A percentile compares a stretch with the other conserved stretches of the same genome.
phyloP scores from a whole-genome alignment of 345 rosid genomes.

The Hibiscus tridactylites region DNA sequence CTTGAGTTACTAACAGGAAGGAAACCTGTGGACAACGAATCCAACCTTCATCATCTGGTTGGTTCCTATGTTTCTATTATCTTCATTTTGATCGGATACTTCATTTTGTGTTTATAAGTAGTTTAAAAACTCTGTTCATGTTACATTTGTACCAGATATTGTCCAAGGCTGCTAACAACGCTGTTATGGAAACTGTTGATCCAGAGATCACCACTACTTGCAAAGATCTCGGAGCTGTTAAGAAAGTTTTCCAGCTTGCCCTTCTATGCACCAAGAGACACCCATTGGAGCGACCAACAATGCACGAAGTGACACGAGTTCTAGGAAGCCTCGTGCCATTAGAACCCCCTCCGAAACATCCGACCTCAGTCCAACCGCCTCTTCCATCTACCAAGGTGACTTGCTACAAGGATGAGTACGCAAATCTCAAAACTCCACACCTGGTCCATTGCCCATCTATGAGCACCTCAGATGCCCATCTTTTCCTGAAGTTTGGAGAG shows the following conservation, averaged over 20 bases:
- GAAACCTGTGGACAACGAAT: constrained; percentile 86
- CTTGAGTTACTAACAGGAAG: constrained; percentile 86
- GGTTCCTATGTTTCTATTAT: constrained; percentile 8
- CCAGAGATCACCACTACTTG: constrained; percentile 68
- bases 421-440: constrained; percentile 79
- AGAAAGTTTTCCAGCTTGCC: constrained; percentile 91
- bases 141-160: constrained; percentile 37
- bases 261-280: constrained; percentile 74
- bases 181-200: constrained; percentile 81
- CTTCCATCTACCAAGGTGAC: constrained; percentile 34
- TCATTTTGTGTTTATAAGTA: background rate
- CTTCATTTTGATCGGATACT: background rate
- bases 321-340: constrained; percentile 55
- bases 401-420: constrained; percentile 75
- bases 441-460: constrained; percentile 69
- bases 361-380: constrained; percentile 16
- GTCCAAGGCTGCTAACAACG: constrained; percentile 77
- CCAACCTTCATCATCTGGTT: constrained; percentile 91
- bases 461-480: constrained; percentile 94
- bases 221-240: constrained; percentile 67
- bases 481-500: constrained; percentile 84
- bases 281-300: constrained; percentile 74
- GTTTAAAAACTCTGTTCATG: background rate
- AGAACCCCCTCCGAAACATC: constrained; percentile 34
- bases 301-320: constrained; percentile 86